Conservation (phyloP, 2,329 filamentous ascomycete species). For the Elsinoe necatrix region DNA sequence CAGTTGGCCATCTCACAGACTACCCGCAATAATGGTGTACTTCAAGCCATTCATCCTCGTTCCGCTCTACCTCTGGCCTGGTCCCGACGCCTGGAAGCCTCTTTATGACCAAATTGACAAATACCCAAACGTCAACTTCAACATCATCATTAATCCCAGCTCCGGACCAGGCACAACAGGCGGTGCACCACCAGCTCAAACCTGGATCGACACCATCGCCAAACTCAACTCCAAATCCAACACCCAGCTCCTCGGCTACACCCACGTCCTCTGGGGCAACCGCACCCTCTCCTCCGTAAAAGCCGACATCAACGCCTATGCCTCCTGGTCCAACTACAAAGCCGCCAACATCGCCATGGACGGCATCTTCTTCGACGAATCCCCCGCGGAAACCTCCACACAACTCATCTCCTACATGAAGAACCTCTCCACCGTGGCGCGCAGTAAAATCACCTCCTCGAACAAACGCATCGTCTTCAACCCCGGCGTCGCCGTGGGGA, state of each 20-base stretch:
- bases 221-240: slow-evolving; percentile 24
- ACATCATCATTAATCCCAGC: slow-evolving; percentile 26
- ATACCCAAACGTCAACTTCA: slow-evolving; percentile 25
- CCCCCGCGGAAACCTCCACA: slow-evolving; percentile 17
- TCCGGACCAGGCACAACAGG: slow-evolving; percentile 21
- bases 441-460: slow-evolving; percentile 8
- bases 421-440: slow-evolving; percentile 2
- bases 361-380: slow-evolving; percentile 26
- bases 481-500: slow-evolving; percentile 12
- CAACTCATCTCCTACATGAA: slow-evolving; percentile 17
- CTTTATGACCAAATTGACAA: slow-evolving; percentile 18
- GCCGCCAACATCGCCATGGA: slow-evolving; percentile 21
- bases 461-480: slow-evolving; percentile 16
- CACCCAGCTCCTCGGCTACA: slow-evolving; percentile 25
- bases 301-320: slow-evolving; percentile 23
- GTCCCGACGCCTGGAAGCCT: slow-evolving; percentile 17
- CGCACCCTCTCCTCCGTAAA: slow-evolving; percentile 19
- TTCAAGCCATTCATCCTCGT: slow-evolving; percentile 16
- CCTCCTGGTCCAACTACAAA: slow-evolving; percentile 21
- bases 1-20: background rate
- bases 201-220: slow-evolving; percentile 23
- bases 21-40: background rate
- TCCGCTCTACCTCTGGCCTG: slow-evolving; percentile 19
- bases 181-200: slow-evolving; percentile 19
- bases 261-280: slow-evolving; percentile 23